These are phyloP conservation scores for Rhytidiadelphus loreus DNA, from an alignment of 225 moss, liverwort and hornwort genomes.

Conservation along the genomic window DNA sequence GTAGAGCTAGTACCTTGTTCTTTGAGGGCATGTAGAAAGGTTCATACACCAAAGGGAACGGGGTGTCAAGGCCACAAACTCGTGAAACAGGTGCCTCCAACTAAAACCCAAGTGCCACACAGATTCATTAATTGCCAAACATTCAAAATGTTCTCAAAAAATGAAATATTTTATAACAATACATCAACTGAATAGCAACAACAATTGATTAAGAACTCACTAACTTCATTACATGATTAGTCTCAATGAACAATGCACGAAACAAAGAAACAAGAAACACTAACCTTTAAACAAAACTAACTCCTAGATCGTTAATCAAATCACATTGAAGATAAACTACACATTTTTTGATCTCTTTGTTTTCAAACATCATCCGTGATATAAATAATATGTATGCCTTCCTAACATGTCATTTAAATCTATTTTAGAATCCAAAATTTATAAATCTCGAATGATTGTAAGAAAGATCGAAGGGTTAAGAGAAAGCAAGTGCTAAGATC, in stretches of 20 bases:
- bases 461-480: background rate
- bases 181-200: background rate
- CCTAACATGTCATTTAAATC: background rate
- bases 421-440: background rate
- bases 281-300: background rate
- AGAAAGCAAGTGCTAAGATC: background rate
- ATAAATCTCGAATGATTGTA: background rate
- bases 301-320: background rate
- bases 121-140: background rate
- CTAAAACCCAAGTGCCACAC: slow-evolving; percentile 12
- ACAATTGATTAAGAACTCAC: background rate
- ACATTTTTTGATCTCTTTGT: background rate
- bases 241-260: background rate
- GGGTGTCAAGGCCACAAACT: slow-evolving; percentile 94
- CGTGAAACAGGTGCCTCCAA: slow-evolving; percentile 91
- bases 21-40: slow-evolving; percentile 98
- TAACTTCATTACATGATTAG: background rate
- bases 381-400: background rate
- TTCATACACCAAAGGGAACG: slow-evolving; percentile 87
- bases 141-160: background rate
- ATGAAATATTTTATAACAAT: background rate
- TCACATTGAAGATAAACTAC: background rate
- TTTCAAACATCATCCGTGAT: background rate
- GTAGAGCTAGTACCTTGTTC: slow-evolving; percentile 51
- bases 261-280: background rate